Percentiles rank a stretch among this genome's conserved stretches.
phyloP scores from a whole-genome alignment of 257 asterid species.

The Solanum chilense region DNA sequence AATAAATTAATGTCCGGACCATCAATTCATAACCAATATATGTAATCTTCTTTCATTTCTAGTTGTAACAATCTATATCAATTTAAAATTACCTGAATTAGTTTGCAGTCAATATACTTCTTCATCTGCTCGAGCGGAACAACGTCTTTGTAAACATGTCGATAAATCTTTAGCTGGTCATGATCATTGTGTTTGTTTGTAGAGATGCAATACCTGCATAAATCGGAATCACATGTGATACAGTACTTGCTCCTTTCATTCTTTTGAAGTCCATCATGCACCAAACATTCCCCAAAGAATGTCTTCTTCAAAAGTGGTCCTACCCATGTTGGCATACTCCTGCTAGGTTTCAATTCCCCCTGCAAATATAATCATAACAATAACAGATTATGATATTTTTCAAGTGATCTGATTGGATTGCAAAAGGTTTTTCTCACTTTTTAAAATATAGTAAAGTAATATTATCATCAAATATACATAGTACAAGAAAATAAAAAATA shows the following conservation, averaged over 20 bases:
- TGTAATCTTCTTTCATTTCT: neutral
- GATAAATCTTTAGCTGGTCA: conserved; percentile 5
- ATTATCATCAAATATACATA: too few species aligned
- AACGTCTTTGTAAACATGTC: conserved; percentile 20
- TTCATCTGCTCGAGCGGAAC: conserved; percentile 8
- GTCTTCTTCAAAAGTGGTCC: conserved; percentile 4
- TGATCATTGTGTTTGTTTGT: conserved; percentile 9
- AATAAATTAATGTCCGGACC: neutral
- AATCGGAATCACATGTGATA: conserved; percentile 13
- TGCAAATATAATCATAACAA: neutral
- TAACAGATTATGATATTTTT: neutral
- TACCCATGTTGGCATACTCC: conserved; percentile 17
- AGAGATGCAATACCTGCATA: conserved; percentile 22
- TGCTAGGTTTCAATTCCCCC: neutral
- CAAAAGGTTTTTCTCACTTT: too few species aligned
- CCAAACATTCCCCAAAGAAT: conserved; percentile 26
- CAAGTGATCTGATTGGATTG: too few species aligned
- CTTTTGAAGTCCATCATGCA: conserved; percentile 13
- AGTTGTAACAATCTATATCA: neutral
- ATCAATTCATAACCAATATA: neutral
- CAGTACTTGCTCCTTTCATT: conserved; percentile 25
- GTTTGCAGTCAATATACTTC: conserved; percentile 6
- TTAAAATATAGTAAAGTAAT: too few species aligned
- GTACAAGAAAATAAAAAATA: too few species aligned
- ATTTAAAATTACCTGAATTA: conserved; percentile 10